These are phyloP conservation scores for Globisporangium emineosum DNA, from an alignment of 352 stramenopile species.

Conservation along the genomic window DNA sequence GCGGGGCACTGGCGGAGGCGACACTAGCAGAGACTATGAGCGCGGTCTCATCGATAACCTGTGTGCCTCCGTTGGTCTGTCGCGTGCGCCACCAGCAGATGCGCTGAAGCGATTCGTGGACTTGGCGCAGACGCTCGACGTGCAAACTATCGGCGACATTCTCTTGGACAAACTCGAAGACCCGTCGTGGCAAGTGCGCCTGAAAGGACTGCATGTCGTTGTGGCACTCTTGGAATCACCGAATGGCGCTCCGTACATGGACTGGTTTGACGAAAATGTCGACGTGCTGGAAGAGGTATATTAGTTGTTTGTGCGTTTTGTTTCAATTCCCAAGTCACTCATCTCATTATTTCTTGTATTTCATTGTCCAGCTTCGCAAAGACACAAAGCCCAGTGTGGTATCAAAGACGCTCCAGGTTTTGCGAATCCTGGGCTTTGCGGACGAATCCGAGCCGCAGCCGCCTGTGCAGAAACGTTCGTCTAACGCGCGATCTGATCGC, in stretches of 20 bases:
- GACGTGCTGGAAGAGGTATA: conserved; percentile 64
- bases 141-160: conserved; percentile 83
- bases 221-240: conserved; percentile 74
- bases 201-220: conserved; percentile 84
- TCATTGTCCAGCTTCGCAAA: conserved; percentile 30
- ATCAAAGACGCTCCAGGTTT: conserved; percentile 69
- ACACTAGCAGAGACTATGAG: conserved; percentile 85
- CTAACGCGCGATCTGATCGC: conserved; percentile 9
- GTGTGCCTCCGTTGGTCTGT: conserved; percentile 70
- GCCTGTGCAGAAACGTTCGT: conserved; percentile 15
- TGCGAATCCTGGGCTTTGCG: conserved; percentile 61
- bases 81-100: conserved; percentile 70
- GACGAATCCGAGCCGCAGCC: conserved; percentile 41
- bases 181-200: conserved; percentile 67
- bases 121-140: conserved; percentile 80
- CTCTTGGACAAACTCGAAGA: conserved; percentile 87
- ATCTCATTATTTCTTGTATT: neutral
- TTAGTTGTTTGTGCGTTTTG: neutral
- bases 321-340: neutral
- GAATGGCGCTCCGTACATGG: conserved; percentile 56
- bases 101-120: conserved; percentile 83
- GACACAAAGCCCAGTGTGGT: conserved; percentile 79
- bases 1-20: conserved; percentile 58
- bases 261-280: conserved; percentile 83
- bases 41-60: conserved; percentile 83